A percentile compares a stretch with the other conserved stretches of the same genome.
phyloP scores from a whole-genome alignment of 768 basidiomycete genomes.

The Cyathus striatus region DNA sequence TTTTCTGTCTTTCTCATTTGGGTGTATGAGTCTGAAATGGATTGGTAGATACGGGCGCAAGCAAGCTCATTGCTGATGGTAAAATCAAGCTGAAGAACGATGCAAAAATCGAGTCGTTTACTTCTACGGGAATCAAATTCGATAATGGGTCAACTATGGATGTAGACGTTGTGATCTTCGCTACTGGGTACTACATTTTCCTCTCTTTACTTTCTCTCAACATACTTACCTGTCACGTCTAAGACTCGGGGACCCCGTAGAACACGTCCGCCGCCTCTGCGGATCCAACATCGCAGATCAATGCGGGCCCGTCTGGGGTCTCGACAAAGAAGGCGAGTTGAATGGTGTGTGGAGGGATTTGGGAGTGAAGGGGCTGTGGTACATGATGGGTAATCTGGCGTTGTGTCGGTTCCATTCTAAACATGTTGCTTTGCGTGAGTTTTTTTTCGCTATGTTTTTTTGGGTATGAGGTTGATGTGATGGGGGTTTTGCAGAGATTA shows the following conservation, averaged over 20 bases:
- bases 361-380: slow-evolving; percentile 51
- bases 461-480: neutral
- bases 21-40: neutral
- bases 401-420: slow-evolving; percentile 57
- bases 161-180: slow-evolving; percentile 57
- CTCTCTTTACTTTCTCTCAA: neutral
- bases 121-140: slow-evolving; percentile 37
- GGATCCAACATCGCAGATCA: slow-evolving; percentile 38
- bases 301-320: slow-evolving; percentile 57
- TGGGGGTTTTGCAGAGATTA: slow-evolving; percentile 8
- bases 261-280: slow-evolving; percentile 35
- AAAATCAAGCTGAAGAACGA: slow-evolving; percentile 71
- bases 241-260: slow-evolving; percentile 42
- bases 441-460: neutral
- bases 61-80: slow-evolving; percentile 59
- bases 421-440: slow-evolving; percentile 59
- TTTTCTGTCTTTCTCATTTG: neutral
- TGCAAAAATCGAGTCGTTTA: slow-evolving; percentile 40
- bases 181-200: slow-evolving; percentile 40
- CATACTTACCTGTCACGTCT: neutral
- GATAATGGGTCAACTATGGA: slow-evolving; percentile 39
- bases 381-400: slow-evolving; percentile 50
- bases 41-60: slow-evolving; percentile 49
- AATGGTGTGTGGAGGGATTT: slow-evolving; percentile 44
- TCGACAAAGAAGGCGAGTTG: slow-evolving; percentile 62